These are phyloP conservation scores for Globisporangium parvum DNA, from an alignment of 352 stramenopile genomes.

Conservation along the genomic window DNA sequence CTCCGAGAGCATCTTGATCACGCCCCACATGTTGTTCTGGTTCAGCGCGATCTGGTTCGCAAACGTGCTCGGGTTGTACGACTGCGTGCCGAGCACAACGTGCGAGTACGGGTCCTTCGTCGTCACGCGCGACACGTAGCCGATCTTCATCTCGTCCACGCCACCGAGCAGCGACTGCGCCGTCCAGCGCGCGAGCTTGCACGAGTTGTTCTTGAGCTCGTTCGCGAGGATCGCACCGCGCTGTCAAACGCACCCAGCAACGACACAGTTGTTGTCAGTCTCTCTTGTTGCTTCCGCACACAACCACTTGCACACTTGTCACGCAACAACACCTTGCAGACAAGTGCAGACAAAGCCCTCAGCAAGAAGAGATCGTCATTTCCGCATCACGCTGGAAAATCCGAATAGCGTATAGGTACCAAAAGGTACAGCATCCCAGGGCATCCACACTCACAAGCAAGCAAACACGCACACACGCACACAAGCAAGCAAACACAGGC, in stretches of 20 bases:
- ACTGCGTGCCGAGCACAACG: conserved; percentile 94
- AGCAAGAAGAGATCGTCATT: conserved; percentile 16
- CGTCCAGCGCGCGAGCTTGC: conserved; percentile 98
- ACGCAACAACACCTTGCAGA: conserved; percentile 1
- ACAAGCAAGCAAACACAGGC: conserved; percentile 8
- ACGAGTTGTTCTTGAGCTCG: conserved; percentile 99
- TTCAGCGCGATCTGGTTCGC: conserved; percentile 96
- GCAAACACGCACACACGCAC: conserved; percentile 7
- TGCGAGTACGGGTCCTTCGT: conserved; percentile 96
- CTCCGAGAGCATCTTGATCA: conserved; percentile 93
- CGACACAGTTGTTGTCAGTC: conserved; percentile 7
- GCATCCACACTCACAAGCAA: too few species aligned
- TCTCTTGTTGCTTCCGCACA: not conserved
- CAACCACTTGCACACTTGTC: not conserved
- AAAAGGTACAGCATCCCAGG: conserved; percentile 19
- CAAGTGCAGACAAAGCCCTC: conserved; percentile 10
- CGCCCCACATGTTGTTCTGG: conserved; percentile 98
- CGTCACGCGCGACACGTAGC: conserved; percentile 92
- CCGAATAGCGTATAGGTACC: conserved; percentile 65
- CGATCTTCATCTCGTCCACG: conserved; percentile 97
- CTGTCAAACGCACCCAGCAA: conserved; percentile 34
- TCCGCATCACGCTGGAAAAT: conserved; percentile 14
- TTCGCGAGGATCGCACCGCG: conserved; percentile 95
- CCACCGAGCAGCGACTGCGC: conserved; percentile 94
- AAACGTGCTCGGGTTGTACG: conserved; percentile 96